phyloP scores from a whole-genome alignment of 1,139 yeast genomes.

The Pichia inconspicua region DNA sequence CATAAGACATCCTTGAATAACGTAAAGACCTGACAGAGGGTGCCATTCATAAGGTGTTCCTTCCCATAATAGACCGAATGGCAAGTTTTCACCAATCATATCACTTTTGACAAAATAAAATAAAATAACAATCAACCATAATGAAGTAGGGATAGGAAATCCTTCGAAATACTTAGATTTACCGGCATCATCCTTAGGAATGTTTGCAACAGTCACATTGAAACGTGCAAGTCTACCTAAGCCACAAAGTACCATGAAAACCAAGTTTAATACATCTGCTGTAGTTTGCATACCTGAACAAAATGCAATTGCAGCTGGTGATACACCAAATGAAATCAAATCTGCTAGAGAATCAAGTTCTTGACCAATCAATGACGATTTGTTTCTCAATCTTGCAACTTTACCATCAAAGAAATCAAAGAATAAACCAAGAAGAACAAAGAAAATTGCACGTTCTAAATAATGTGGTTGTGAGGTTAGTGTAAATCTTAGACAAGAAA shows the following conservation, averaged over 20 bases:
- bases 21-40: conserved; percentile 55
- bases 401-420: conserved; percentile 96
- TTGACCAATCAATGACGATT: conserved; percentile 92
- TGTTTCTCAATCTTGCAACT: conserved; percentile 89
- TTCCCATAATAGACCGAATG: conserved; percentile 53
- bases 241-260: conserved; percentile 89
- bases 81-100: conserved; percentile 37
- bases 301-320: conserved; percentile 90
- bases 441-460: conserved; percentile 82
- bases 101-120: conserved; percentile 53
- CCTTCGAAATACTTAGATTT: conserved; percentile 88
- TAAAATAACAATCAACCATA: conserved; percentile 66
- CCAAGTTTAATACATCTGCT: conserved; percentile 64
- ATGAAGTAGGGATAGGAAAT: conserved; percentile 86
- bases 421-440: conserved; percentile 80
- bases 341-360: conserved; percentile 96
- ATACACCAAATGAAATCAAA: conserved; percentile 84
- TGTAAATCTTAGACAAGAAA: conserved; percentile 76
- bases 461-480: conserved; percentile 60
- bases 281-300: conserved; percentile 84
- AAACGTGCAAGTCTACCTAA: conserved; percentile 89
- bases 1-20: conserved; percentile 82
- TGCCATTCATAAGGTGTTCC: conserved; percentile 67
- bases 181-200: conserved; percentile 82
- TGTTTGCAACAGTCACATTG: conserved; percentile 85